Conservation (phyloP, 2,329 filamentous ascomycete species). For the Ambrosiella xylebori region DNA sequence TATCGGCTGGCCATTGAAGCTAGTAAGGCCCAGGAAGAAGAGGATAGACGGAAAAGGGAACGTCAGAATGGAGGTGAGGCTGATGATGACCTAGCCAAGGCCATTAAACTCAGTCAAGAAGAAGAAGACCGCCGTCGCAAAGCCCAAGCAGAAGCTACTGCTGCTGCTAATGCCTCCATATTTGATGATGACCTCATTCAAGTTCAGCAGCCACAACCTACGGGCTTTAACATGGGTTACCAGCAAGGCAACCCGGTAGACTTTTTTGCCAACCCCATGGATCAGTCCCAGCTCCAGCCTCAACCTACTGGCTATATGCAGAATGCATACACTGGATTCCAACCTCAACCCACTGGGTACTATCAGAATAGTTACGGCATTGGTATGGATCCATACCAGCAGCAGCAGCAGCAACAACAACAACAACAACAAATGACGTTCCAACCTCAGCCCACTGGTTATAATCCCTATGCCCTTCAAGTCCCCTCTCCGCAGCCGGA, state of each 20-base stretch:
- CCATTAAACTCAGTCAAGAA: slow-evolving; percentile 83
- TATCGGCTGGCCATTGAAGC: slow-evolving; percentile 83
- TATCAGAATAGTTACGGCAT: slow-evolving; percentile 51
- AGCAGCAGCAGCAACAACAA: slow-evolving; percentile 35
- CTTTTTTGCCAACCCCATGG: slow-evolving; percentile 91
- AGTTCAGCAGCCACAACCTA: slow-evolving; percentile 52
- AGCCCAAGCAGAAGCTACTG: slow-evolving; percentile 48
- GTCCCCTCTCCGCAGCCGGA: slow-evolving; percentile 32
- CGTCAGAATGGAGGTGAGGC: slow-evolving; percentile 34
- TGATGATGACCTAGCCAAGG: slow-evolving; percentile 77
- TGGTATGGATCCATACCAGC: slow-evolving; percentile 52
- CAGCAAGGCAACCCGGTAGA: slow-evolving; percentile 93
- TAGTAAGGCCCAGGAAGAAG: slow-evolving; percentile 87
- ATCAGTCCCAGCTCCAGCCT: slow-evolving; percentile 54
- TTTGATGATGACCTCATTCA: slow-evolving; percentile 64
- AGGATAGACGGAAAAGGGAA: slow-evolving; percentile 62
- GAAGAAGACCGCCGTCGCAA: slow-evolving; percentile 80
- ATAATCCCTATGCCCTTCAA: slow-evolving; percentile 34
- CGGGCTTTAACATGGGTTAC: slow-evolving; percentile 90
- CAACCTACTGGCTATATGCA: slow-evolving; percentile 61
- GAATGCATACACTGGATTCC: slow-evolving; percentile 38
- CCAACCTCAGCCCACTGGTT: slow-evolving; percentile 35
- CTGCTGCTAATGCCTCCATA: slow-evolving; percentile 67
- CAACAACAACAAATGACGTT: slow-evolving; percentile 24
- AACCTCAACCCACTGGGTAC: slow-evolving; percentile 32